phyloP scores from a whole-genome alignment of 176 grass and related monocot genomes.

The Rhynchospora pubera region DNA sequence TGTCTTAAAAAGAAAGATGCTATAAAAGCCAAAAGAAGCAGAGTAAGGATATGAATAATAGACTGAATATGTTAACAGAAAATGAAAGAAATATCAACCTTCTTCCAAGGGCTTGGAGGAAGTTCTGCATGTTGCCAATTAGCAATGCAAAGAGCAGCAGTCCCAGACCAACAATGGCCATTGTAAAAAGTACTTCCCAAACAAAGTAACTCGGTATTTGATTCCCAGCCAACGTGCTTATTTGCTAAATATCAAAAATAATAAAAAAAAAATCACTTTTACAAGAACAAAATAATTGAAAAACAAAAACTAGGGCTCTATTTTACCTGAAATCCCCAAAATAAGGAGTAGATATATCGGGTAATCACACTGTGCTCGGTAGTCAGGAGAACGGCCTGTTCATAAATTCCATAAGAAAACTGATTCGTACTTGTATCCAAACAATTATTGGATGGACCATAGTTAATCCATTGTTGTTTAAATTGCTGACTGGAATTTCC shows the following conservation, averaged over 20 bases:
- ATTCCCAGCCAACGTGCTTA: conserved; percentile 91
- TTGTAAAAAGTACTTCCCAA: conserved; percentile 94
- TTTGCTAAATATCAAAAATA: conserved; percentile 57
- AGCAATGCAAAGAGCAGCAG: conserved; percentile 84
- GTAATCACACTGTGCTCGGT: conserved; percentile 51
- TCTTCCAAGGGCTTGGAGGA: conserved; percentile 95
- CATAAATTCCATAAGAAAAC: conserved; percentile 86
- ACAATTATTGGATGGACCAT: conserved; percentile 41
- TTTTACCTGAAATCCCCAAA: conserved; percentile 98
- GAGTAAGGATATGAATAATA: not conserved
- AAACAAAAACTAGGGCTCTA: not conserved
- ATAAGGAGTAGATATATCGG: conserved; percentile 83
- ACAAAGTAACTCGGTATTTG: conserved; percentile 76
- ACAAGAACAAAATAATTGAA: not conserved
- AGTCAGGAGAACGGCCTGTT: conserved; percentile 58
- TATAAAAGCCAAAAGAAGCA: not conserved
- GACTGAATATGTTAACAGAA: not conserved
- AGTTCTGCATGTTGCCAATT: conserved; percentile 98
- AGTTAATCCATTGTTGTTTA: conserved; percentile 38
- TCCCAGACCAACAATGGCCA: conserved; percentile 91
- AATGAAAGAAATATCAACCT: conserved; percentile 35
- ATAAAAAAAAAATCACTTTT: not conserved
- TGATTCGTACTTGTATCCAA: conserved; percentile 23
- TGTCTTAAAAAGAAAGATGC: not conserved
- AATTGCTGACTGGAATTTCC: conserved; percentile 1